A percentile compares a stretch with the other conserved stretches of the same genome.
These are phyloP conservation scores for Eimeria acervulina DNA, from an alignment of 169 alveolate genomes.

Conservation along the genomic window DNA sequence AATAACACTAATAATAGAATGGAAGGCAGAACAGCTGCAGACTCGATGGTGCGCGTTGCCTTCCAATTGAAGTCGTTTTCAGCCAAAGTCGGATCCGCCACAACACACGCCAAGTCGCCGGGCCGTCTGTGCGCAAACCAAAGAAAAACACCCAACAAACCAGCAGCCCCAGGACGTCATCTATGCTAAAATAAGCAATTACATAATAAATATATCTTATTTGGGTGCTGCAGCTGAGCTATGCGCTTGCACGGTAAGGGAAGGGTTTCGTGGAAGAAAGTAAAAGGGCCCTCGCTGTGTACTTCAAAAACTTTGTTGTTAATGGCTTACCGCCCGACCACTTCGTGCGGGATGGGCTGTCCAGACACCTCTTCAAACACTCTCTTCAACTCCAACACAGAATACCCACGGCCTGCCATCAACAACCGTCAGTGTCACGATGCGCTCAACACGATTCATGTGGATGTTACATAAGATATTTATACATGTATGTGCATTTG, in stretches of 20 bases:
- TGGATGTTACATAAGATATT: background rate
- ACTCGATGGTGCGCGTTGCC: slow-evolving; percentile 86
- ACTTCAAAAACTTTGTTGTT: background rate
- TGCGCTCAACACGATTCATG: background rate
- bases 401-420: slow-evolving; percentile 91
- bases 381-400: slow-evolving; percentile 92
- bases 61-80: slow-evolving; percentile 92
- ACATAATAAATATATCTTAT: background rate
- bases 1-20: no score
- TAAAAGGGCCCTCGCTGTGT: background rate
- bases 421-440: background rate
- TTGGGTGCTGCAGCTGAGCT: background rate
- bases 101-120: slow-evolving; percentile 94
- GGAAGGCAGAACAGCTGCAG: background rate
- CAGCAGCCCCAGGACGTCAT: background rate
- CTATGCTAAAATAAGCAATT: background rate
- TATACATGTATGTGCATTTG: no score
- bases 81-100: slow-evolving; percentile 95
- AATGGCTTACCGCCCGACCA: slow-evolving; percentile 59
- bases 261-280: background rate
- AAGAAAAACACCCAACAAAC: background rate
- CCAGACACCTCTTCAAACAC: slow-evolving; percentile 93
- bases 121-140: slow-evolving; percentile 91
- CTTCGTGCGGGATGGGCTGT: slow-evolving; percentile 85
- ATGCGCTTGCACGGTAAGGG: background rate